Percentiles rank a stretch among this genome's conserved stretches.
Evolutionary conservation across 2,329 filamentous ascomycete species (phyloP).

Genomic region (Diplocarpon rosae): DNA sequence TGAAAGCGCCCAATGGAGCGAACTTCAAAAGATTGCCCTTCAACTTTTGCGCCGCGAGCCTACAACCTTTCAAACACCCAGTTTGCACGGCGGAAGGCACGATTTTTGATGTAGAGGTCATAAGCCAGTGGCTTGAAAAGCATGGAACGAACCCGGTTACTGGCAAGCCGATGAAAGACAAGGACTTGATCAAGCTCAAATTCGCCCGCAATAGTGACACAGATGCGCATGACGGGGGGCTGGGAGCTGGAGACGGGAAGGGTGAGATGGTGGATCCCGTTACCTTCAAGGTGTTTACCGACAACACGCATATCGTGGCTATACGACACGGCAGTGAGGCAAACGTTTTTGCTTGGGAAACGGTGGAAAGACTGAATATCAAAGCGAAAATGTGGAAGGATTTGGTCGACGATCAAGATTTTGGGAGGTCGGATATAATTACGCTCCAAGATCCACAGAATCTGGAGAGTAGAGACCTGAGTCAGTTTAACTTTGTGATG

Average conservation of each 20-base stretch:
- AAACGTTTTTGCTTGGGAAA: conserved; percentile 96
- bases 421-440: conserved; percentile 84
- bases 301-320: conserved; percentile 94
- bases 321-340: conserved; percentile 69
- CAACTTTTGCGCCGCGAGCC: conserved; percentile 93
- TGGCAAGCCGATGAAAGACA: conserved; percentile 64
- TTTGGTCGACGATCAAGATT: conserved; percentile 76
- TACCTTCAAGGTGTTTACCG: conserved; percentile 93
- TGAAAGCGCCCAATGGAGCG: conserved; percentile 43
- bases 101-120: conserved; percentile 92
- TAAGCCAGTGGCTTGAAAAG: conserved; percentile 87
- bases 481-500: conserved; percentile 78
- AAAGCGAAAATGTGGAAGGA: conserved; percentile 96
- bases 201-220: conserved; percentile 82
- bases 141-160: conserved; percentile 86
- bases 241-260: conserved; percentile 42
- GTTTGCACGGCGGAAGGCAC: conserved; percentile 83
- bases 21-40: conserved; percentile 85
- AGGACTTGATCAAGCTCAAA: conserved; percentile 81
- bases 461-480: conserved; percentile 68
- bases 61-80: conserved; percentile 90
- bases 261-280: conserved; percentile 92
- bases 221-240: conserved; percentile 34
- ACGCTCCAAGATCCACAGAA: conserved; percentile 95
- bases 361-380: conserved; percentile 87